Evolutionary conservation across 2,329 filamentous ascomycete genomes (phyloP).

Genomic region (Chrysosporium queenslandicum): DNA sequence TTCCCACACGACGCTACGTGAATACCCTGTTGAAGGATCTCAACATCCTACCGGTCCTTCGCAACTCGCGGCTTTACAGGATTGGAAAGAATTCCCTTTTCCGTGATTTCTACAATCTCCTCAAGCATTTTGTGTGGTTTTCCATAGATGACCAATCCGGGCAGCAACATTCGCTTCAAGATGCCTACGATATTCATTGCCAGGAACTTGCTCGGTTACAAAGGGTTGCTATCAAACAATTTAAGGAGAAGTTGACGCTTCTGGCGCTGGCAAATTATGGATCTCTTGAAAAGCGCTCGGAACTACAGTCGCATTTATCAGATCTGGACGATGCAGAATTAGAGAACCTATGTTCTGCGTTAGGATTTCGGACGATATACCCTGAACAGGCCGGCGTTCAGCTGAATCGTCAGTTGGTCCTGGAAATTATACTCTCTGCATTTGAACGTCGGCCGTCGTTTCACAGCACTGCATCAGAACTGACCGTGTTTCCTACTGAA

Average conservation of each 20-base stretch:
- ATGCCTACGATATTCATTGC: conserved; percentile 74
- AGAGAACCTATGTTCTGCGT: conserved; percentile 53
- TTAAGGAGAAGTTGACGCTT: conserved; percentile 83
- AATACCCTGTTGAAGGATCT: conserved; percentile 80
- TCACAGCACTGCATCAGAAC: conserved; percentile 61
- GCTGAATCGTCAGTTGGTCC: conserved; percentile 43
- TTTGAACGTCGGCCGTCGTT: conserved; percentile 74
- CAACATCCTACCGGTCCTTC: conserved; percentile 67
- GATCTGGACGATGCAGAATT: conserved; percentile 66
- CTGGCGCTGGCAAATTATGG: conserved; percentile 87
- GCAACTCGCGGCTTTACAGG: conserved; percentile 66
- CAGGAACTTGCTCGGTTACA: conserved; percentile 68
- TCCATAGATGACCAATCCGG: conserved; percentile 86
- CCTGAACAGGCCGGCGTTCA: conserved; percentile 59
- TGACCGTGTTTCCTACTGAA: conserved; percentile 78
- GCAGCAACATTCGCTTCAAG: conserved; percentile 58
- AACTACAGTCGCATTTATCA: conserved; percentile 66
- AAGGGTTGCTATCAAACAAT: conserved; percentile 64
- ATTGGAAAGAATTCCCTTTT: conserved; percentile 65
- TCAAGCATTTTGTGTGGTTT: conserved; percentile 80
- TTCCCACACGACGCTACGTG: conserved; percentile 87
- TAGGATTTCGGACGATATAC: conserved; percentile 76
- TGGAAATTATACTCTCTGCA: conserved; percentile 61
- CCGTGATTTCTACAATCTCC: conserved; percentile 67
- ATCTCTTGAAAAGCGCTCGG: conserved; percentile 67